Evolutionary conservation across 2,329 filamentous ascomycete genomes (phyloP).

Genomic region (Aciculosporium take): DNA sequence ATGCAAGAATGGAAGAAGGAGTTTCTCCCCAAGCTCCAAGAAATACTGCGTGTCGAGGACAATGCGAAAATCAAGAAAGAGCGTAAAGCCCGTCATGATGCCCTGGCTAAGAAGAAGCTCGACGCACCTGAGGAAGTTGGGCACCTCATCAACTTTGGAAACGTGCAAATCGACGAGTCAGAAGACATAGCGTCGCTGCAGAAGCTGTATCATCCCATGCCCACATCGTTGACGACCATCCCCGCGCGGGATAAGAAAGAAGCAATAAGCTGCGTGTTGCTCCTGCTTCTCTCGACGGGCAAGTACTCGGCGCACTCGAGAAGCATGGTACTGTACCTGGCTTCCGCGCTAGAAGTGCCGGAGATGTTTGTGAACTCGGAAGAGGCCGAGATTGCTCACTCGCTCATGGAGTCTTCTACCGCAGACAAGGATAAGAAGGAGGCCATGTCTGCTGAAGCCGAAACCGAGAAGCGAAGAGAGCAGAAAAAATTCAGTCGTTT

Average conservation of each 20-base stretch:
- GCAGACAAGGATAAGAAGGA: slow-evolving; percentile 25
- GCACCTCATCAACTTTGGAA: slow-evolving; percentile 29
- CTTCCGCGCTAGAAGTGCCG: slow-evolving; percentile 51
- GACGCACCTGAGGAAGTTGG: slow-evolving; percentile 22
- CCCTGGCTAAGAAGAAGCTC: slow-evolving; percentile 23
- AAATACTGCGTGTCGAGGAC: slow-evolving; percentile 43
- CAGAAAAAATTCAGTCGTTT: slow-evolving; percentile 56
- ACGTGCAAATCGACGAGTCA: slow-evolving; percentile 18
- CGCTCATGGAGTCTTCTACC: slow-evolving; percentile 52
- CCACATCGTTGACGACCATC: slow-evolving; percentile 41
- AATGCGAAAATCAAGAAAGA: slow-evolving; percentile 32
- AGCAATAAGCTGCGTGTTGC: slow-evolving; percentile 53
- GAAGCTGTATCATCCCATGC: slow-evolving; percentile 37
- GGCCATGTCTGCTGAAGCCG: slow-evolving; percentile 58
- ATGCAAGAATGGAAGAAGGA: slow-evolving; percentile 67
- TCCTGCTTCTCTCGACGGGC: slow-evolving; percentile 57
- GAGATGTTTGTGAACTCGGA: slow-evolving; percentile 48
- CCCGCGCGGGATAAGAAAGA: slow-evolving; percentile 44
- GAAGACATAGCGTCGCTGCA: slow-evolving; percentile 32
- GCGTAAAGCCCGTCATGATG: slow-evolving; percentile 29
- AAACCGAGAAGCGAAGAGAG: slow-evolving; percentile 58
- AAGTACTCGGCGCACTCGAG: slow-evolving; percentile 64
- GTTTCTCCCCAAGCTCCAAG: slow-evolving; percentile 55
- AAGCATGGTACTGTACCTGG: slow-evolving; percentile 50
- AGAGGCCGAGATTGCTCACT: slow-evolving; percentile 62